Base-by-base conservation (phyloP, 257 asterid species). In the Solanum microdontum region DNA sequence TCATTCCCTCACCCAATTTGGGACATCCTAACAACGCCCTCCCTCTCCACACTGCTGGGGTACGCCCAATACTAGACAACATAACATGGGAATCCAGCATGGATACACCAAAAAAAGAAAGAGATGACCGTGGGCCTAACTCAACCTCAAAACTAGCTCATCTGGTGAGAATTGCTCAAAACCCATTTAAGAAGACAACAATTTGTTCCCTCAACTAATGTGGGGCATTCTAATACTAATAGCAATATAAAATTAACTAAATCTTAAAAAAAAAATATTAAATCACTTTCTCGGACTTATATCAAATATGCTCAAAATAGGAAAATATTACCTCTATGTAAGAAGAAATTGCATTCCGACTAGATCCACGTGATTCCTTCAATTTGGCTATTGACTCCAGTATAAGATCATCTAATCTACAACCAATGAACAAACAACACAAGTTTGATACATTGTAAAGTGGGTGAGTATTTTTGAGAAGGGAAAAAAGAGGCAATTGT, bases 351-450 rank as follows among this genome's bases (percentile, higher is more conserved):
- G 94, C 89, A 88, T 87, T 88, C 69, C 95, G 94, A 91, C 92
- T 91, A 87, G 99, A 94, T 86, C 99, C 99, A 77, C 94, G 97
- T 23, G 99, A 98, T 89, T 95, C 99, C 93, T 97, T 97, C 92
- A 97, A 91, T 94, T 94, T 92, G 75, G 89, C 88, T 86, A 97
- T 90, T 85, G 98, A 98, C 93, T 97, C 99, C 93, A 97, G 36
- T 87, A 97, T 91, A 89, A 92, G 89, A 88, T 92, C 95, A 69
- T 94, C 98, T 92, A 96, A 62, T 93, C 99, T 97, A 70, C 83
- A 92, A 84, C 86, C 68, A 91, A n/a, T 55, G 80, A 83, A 73
- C 37, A 85, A 82, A n/a, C 40, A 82, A 8, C 84, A 79, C 26
- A 43, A 26, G 84, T 26, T 43, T 45, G 26, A 21, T 79, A 8